Percentiles rank a stretch among this genome's conserved stretches.
phyloP scores from a whole-genome alignment of 257 asterid species.

The Asclepias syriaca region DNA sequence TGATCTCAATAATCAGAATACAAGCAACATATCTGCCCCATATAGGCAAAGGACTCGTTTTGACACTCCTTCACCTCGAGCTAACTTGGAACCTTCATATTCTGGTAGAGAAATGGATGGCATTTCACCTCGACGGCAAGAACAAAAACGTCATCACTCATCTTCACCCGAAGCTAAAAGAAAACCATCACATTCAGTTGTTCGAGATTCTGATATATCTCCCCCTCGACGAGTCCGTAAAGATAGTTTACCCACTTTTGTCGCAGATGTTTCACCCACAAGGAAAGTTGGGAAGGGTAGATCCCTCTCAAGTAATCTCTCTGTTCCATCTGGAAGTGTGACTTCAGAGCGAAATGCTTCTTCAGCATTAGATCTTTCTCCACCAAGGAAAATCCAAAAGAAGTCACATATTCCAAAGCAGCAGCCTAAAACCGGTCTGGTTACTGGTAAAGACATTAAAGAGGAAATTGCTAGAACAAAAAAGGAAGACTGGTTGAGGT shows the following conservation, averaged over 20 bases:
- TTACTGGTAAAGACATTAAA: constrained; percentile 66
- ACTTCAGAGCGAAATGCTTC: constrained; percentile 19
- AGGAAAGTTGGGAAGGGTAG: constrained; percentile 44
- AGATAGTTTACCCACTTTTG: constrained; percentile 22
- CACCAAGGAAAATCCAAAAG: constrained; percentile 56
- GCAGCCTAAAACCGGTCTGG: constrained; percentile 68
- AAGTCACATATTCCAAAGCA: constrained; percentile 32
- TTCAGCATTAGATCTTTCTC: constrained; percentile 57
- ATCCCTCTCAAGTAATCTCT: constrained; percentile 20
- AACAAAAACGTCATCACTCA: neutral
- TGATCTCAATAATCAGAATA: neutral
- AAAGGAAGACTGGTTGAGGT: constrained; percentile 71
- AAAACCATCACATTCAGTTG: neutral
- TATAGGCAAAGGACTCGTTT: constrained; percentile 32
- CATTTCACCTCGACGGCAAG: constrained; percentile 47
- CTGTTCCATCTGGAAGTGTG: constrained; percentile 18
- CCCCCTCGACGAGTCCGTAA: constrained; percentile 51
- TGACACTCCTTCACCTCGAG: constrained; percentile 54
- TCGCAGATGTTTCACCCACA: constrained; percentile 46
- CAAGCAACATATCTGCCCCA: constrained; percentile 16
- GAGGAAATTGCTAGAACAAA: constrained; percentile 57
- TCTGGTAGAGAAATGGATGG: constrained; percentile 12
- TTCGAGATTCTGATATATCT: constrained; percentile 47
- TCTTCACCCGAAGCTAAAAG: constrained; percentile 8
- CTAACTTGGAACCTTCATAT: constrained; percentile 17